Evolutionary conservation across 2,329 filamentous ascomycete species (phyloP).

Genomic region (Alternaria triticina): DNA sequence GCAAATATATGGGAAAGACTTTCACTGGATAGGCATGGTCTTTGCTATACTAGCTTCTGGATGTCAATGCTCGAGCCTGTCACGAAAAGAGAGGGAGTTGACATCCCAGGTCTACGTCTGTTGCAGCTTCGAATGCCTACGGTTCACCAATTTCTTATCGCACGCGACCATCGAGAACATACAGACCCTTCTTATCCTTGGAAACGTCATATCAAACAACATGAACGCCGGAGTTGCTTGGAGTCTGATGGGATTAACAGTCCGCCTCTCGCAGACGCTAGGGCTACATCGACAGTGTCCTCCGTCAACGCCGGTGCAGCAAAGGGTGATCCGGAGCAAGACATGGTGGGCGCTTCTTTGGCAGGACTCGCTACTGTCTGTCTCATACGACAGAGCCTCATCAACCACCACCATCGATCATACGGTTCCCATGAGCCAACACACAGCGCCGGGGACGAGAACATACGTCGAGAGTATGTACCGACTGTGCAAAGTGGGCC

Average conservation of each 20-base stretch:
- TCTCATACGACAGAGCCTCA: conserved; percentile 67
- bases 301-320: conserved; percentile 57
- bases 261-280: conserved; percentile 65
- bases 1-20: conserved; percentile 62
- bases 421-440: conserved; percentile 47
- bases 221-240: conserved; percentile 71
- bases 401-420: conserved; percentile 62
- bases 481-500: conserved; percentile 62
- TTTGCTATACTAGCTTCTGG: conserved; percentile 69
- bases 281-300: conserved; percentile 66
- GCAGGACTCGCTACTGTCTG: conserved; percentile 69
- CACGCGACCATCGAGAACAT: conserved; percentile 67
- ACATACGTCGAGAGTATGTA: conserved; percentile 66
- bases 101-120: conserved; percentile 71
- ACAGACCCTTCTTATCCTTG: conserved; percentile 66
- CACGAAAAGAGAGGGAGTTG: conserved; percentile 65
- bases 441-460: conserved; percentile 56
- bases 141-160: conserved; percentile 69
- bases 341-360: conserved; percentile 67
- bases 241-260: conserved; percentile 64
- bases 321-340: conserved; percentile 48
- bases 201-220: conserved; percentile 67
- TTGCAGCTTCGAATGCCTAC: conserved; percentile 69
- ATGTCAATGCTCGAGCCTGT: conserved; percentile 64
- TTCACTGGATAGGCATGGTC: conserved; percentile 65